These are phyloP conservation scores for Aureobasidium sp. DNA, from an alignment of 2,329 filamentous ascomycete species.

Conservation along the genomic window DNA sequence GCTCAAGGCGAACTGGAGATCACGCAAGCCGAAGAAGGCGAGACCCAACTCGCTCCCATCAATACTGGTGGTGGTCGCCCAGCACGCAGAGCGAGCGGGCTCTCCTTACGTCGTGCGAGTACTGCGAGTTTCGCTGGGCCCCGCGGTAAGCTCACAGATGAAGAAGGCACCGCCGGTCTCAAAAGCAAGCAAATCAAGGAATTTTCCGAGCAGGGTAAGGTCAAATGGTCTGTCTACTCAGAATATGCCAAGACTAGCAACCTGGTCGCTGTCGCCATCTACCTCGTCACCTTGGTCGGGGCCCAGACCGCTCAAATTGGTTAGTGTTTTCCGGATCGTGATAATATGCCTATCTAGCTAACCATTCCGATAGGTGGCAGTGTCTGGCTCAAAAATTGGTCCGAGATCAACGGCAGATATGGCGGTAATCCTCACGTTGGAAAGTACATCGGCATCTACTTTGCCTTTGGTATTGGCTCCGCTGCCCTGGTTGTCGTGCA, in stretches of 20 bases:
- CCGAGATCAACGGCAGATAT: constrained; percentile 63
- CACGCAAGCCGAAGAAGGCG: constrained; percentile 58
- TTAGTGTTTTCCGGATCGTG: constrained; percentile 33
- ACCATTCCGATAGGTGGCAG: constrained; percentile 52
- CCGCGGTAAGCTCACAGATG: constrained; percentile 74
- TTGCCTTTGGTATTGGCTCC: constrained; percentile 84
- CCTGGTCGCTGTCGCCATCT: constrained; percentile 71
- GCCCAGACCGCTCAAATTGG: constrained; percentile 77
- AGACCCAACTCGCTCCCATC: constrained; percentile 71
- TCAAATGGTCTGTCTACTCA: constrained; percentile 90
- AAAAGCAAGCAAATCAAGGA: constrained; percentile 85
- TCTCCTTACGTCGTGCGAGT: constrained; percentile 80
- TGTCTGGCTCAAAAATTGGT: constrained; percentile 91
- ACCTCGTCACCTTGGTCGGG: constrained; percentile 66
- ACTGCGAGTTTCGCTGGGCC: constrained; percentile 83
- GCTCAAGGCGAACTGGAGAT: constrained; percentile 43
- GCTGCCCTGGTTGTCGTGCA: constrained; percentile 80
- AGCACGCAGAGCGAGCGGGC: constrained; percentile 58
- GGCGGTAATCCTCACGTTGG: constrained; percentile 68
- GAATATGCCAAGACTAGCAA: constrained; percentile 97
- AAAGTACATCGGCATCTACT: constrained; percentile 92
- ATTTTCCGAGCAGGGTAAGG: constrained; percentile 86
- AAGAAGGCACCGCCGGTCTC: constrained; percentile 55
- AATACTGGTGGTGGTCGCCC: constrained; percentile 47
- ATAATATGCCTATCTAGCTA: constrained; percentile 16